Evolutionary conservation across 2,329 filamentous ascomycete genomes (phyloP).

Genomic region (Aspergillus puulaauensis): DNA sequence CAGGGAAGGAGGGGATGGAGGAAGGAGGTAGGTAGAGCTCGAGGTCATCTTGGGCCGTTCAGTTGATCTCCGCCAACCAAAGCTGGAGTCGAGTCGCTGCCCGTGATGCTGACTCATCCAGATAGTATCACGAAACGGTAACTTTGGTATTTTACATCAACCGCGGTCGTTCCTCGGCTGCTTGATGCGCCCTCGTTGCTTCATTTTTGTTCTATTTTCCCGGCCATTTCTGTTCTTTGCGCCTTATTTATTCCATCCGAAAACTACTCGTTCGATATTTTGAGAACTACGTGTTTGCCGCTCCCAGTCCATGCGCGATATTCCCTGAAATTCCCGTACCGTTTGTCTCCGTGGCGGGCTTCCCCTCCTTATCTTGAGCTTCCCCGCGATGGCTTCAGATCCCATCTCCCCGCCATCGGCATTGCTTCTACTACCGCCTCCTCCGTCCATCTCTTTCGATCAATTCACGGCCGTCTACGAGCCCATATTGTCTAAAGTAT

Average conservation of each 20-base stretch:
- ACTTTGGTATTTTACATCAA: neutral
- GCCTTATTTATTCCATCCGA: neutral
- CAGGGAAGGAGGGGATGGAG: neutral
- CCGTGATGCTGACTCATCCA: conserved; percentile 21
- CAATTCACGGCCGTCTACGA: conserved; percentile 61
- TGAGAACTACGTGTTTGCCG: neutral
- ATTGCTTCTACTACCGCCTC: conserved; percentile 64
- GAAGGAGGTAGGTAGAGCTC: neutral
- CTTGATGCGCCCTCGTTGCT: neutral
- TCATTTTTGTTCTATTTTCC: neutral
- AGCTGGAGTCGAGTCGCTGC: neutral
- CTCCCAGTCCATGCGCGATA: neutral
- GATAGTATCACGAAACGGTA: conserved; percentile 1
- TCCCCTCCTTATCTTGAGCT: conserved; percentile 5
- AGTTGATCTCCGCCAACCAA: neutral
- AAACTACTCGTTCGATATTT: neutral
- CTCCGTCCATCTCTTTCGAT: conserved; percentile 53
- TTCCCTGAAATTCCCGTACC: neutral
- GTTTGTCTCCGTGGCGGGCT: neutral
- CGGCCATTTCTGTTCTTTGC: neutral
- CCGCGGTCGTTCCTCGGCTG: conserved; percentile 3
- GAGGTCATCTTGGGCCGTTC: neutral
- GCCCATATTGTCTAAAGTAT: conserved; percentile 55
- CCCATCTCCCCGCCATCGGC: conserved; percentile 24
- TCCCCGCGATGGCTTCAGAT: conserved; percentile 25